Base-by-base conservation (phyloP, 495 filamentous ascomycete genomes). In the Articulospora tetracladia region DNA sequence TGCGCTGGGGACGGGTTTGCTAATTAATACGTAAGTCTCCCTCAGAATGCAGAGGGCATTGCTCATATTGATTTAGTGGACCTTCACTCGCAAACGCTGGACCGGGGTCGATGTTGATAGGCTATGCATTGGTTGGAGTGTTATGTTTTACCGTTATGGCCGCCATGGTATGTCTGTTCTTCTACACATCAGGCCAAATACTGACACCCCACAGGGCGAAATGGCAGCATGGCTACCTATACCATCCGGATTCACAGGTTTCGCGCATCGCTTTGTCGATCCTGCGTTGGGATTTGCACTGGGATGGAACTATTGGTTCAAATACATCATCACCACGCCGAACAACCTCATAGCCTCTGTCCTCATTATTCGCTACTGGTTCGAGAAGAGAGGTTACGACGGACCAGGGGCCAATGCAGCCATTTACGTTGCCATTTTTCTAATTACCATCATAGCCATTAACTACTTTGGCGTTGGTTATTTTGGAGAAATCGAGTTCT, bases 311-410 rank as follows among this genome's bases (percentile, higher is more conserved):
- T 69, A 66, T 48, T 66, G 63, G 63, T 69, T 63, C 53, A 63
- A 66, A 26, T 68, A 68, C 44, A 68, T 68, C 24, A 63, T 68
- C 46, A 59, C 56, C 8, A 63, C 66, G 8, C 66, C 66, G 15
- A 68, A 68, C 26, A 65, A 68, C 24, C 23, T 66, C 4, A 66
- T 86, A 3, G 88, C 88, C 3, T 85, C 88, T 1, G 79, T 83
- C 8, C 68, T 91, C 50, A 85, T 93, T 58, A 88, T 93, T 34
- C 82, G 87, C 58, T 93, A 83, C 68, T 94, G 90, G 90, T 77
- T 89, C 54, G 56, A 60, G 23, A 22, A 55, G 34, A n/a, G 0
- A 12, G 50, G 44, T 12, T 59, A 59, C 52, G 25, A 47, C 15
- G 53, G 59, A 24, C 25, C 56, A 17, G 57, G 32, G 20, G 66